A percentile compares a stretch with the other conserved stretches of the same genome.
These are phyloP conservation scores for Triglochin maritima DNA, from an alignment of 106 monocot genomes.

Conservation along the genomic window DNA sequence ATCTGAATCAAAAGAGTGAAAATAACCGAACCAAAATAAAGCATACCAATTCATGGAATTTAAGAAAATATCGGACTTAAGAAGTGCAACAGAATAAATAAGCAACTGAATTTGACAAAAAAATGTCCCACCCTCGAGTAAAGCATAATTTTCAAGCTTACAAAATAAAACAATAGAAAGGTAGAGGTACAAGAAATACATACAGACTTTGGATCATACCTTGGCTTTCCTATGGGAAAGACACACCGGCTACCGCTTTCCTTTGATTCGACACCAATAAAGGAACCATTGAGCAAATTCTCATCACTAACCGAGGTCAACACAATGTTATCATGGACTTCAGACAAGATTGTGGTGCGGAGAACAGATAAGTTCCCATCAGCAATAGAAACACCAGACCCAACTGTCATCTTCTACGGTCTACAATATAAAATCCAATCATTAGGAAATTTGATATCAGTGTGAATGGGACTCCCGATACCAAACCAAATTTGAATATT, in stretches of 20 bases:
- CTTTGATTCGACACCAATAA: constrained; percentile 50
- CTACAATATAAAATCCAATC: too few species aligned
- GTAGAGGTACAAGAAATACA: background rate
- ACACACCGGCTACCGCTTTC: constrained; percentile 41
- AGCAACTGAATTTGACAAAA: too few species aligned
- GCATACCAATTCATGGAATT: too few species aligned
- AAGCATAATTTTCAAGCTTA: background rate
- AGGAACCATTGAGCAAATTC: constrained; percentile 36
- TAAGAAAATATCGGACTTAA: too few species aligned
- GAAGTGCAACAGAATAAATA: too few species aligned
- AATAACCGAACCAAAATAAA: too few species aligned
- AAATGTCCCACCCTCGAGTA: too few species aligned
- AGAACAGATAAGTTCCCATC: constrained; percentile 44
- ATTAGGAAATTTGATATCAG: too few species aligned
- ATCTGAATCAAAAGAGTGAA: too few species aligned
- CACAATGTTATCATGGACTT: constrained; percentile 42
- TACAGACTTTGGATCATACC: constrained; percentile 17
- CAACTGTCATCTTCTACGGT: constrained; percentile 46
- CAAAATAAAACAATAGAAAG: background rate
- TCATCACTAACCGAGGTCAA: constrained; percentile 39
- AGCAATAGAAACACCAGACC: constrained; percentile 40
- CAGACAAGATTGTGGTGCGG: constrained; percentile 39
- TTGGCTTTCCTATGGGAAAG: constrained; percentile 51
- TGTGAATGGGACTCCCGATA: too few species aligned
- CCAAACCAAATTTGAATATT: too few species aligned